Percentiles rank a stretch among this genome's conserved stretches.
These are phyloP conservation scores for Candida maesae DNA, from an alignment of 805 yeast species.

Conservation along the genomic window DNA sequence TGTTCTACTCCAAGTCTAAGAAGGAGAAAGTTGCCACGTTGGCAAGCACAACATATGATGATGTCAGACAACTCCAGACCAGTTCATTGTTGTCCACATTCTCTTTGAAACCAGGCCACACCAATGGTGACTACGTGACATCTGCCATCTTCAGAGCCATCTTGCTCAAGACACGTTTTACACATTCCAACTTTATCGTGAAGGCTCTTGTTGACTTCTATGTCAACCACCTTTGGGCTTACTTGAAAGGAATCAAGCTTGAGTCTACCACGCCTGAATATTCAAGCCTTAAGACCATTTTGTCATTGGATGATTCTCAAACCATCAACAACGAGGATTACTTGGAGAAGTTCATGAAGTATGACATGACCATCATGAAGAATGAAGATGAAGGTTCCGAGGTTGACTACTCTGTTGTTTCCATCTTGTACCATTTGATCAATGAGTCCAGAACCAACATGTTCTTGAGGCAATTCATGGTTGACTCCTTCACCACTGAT, in stretches of 20 bases:
- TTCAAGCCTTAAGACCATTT: conserved; percentile 26
- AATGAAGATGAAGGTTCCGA: conserved; percentile 12
- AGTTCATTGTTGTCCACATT: conserved; percentile 19
- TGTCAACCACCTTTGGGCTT: conserved; percentile 27
- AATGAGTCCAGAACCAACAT: conserved; percentile 23
- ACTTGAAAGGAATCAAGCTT: conserved; percentile 23
- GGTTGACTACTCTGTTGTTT: conserved; percentile 14
- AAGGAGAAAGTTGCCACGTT: conserved; percentile 2
- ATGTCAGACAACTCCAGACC: conserved; percentile 21
- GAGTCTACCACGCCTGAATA: conserved; percentile 17
- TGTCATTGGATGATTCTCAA: conserved; percentile 22
- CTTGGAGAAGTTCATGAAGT: conserved; percentile 18
- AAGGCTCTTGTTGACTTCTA: conserved; percentile 22
- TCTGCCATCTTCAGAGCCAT: conserved; percentile 26
- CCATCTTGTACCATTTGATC: conserved; percentile 20
- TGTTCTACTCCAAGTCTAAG: conserved; percentile 12
- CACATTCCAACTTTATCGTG: conserved; percentile 18
- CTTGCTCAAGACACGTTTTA: conserved; percentile 20
- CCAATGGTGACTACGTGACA: conserved; percentile 23
- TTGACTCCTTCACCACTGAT: conserved; percentile 22
- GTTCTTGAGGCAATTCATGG: conserved; percentile 24
- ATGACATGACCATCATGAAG: conserved; percentile 15
- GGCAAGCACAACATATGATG: conserved; percentile 11
- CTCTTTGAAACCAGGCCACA: conserved; percentile 11
- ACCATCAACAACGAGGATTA: conserved; percentile 28